Base-by-base conservation (phyloP, 177 flowering plant species). In the Vitis hybrid region DNA sequence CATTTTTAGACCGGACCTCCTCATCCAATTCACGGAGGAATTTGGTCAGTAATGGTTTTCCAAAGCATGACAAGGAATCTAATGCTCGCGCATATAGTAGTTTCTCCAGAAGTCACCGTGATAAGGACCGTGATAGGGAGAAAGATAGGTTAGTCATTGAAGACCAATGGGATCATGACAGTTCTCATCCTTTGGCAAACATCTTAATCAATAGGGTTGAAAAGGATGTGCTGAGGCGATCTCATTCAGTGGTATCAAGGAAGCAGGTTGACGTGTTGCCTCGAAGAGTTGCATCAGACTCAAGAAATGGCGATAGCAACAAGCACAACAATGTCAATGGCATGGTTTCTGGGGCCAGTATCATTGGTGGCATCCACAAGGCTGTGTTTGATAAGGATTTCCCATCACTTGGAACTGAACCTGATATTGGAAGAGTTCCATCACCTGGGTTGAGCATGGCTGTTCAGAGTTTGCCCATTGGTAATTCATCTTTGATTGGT, bases 371-470 rank as follows among this genome's bases (percentile, higher is more conserved):
- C 66, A 75, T 77, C 61, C 81, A 83, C 18, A 87, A 87, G 74
- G 77, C 77, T 62, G 73, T 81, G 23, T 91, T 91, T 70, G 95
- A 89, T 26, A 88, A 85, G 70, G 98, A 89, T 70, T 92, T 91
- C 65, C 97, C 97, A 5, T 84, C 89, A 0, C 89, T 92, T 64
- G 95, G 91, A 72, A 67, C 79, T 64, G 97, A 92, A 51, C 68
- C 83, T 67, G 95, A 89, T 30, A 70, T 85, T 5, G 80, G 79
- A 58, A 83, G 94, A 73, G 88, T 87, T 50, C 74, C 92, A 19
- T 93, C 94, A 70, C 92, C 97, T 74, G 88, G 86, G 30, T 73
- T 88, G 78, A 79, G 78, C 69, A 50, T 84, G 2, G 78, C 84
- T 61, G 80, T 80, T 62, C 92, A 92, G 70, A 82, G 86, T 72